phyloP scores from a whole-genome alignment of 2,329 filamentous ascomycete species.

The Colletotrichum gloeosporioides region DNA sequence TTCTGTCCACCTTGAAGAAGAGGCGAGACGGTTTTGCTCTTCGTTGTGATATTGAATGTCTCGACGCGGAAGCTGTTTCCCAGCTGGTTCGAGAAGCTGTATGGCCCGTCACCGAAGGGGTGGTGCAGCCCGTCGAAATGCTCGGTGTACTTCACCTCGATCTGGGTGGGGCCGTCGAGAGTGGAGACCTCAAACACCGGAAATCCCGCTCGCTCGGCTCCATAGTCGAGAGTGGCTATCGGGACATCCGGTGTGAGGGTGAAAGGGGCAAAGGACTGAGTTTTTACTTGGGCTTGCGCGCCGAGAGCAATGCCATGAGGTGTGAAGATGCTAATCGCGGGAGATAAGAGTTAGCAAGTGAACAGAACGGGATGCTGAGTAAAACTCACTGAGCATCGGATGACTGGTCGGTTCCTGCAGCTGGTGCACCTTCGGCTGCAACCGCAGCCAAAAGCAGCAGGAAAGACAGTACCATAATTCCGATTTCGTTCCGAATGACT shows the following conservation, averaged over 20 bases:
- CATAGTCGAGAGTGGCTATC: conserved; percentile 33
- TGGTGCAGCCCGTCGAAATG: conserved; percentile 31
- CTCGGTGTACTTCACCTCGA: conserved; percentile 41
- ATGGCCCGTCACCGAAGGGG: conserved; percentile 37
- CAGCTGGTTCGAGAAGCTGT: conserved; percentile 25
- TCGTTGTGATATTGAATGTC: conserved; percentile 38
- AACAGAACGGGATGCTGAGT: not conserved
- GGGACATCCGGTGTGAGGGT: not conserved
- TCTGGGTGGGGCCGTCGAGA: conserved; percentile 30
- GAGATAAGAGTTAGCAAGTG: not conserved
- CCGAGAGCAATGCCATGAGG: not conserved
- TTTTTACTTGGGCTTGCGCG: not conserved
- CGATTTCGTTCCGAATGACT: not conserved
- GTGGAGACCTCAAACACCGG: conserved; percentile 34
- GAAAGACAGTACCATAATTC: not conserved
- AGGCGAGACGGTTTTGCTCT: conserved; percentile 32
- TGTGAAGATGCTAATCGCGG: not conserved
- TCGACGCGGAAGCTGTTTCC: conserved; percentile 41
- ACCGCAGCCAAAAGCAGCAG: not conserved
- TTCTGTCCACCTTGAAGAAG: conserved; percentile 45
- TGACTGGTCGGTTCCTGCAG: not conserved
- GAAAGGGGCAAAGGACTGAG: not conserved
- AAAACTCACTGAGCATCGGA: not conserved
- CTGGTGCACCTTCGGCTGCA: not conserved
- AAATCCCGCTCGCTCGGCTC: conserved; percentile 35